Evolutionary conservation across 768 basidiomycete species (phyloP), one percentile per base, ranked within the genome.

Genomic region (Termitomyces sp.): DNA sequence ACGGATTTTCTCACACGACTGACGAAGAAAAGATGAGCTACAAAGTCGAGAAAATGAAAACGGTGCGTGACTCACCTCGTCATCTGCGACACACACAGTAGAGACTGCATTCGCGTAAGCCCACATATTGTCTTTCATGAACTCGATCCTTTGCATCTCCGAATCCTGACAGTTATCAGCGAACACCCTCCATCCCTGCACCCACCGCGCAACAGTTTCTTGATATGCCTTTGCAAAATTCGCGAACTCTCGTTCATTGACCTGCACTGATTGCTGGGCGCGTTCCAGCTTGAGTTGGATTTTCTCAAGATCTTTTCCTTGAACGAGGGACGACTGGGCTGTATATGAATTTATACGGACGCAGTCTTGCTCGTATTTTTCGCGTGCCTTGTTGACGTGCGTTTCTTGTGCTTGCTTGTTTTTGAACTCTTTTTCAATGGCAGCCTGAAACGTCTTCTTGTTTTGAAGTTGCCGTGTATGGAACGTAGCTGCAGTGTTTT

Each of bases 121-220:
- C 96, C 97, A 99, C 72, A 97, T 80, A 63, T 91, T 92, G 68
- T 95, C 92, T 73, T 96, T 98, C 76, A 90, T 86, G 68, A 96
- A 92, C 59, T 94, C 92, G 67, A 95, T 74, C n/a, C 97, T 83
- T 58, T 94, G 88, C 64, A 98, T 94, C 66, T 99, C 97, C 50
- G 97, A 73, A 74, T 99, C 97, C 72, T 99, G 97, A 60, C 92
- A 92, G 44, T 83, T 84, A 71, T 99, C 97, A 67, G 93, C 95
- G 72, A 97, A 98, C 3, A 76, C 76, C 71, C 92, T 95, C 97
- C 97, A 99, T 59, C 92, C 88, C 60, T 81, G 78, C 68, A 97
- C 94, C 97, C 96, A 98, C 65, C 89, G 88, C 50, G 75, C 78
- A 22, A 82, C 79, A 14, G 92, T 96, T 50, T 92, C 90, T 62